These are phyloP conservation scores for Tetrastigma voinierianum DNA, from an alignment of 164 flowering plant genomes.

Conservation along the genomic window DNA sequence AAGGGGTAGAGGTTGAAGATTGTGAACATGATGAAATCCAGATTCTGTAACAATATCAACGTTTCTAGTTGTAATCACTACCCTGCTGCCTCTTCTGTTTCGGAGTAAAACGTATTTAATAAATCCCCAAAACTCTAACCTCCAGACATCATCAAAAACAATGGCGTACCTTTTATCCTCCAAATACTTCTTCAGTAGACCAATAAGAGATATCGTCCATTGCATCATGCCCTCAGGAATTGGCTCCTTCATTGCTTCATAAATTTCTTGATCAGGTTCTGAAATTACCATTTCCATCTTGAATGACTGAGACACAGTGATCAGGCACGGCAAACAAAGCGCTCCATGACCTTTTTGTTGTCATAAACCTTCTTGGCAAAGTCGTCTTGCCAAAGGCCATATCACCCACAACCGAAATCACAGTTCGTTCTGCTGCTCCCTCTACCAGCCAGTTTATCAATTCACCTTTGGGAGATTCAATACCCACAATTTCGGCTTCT, in stretches of 20 bases:
- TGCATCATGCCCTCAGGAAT: not conserved
- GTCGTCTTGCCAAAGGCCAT: conserved; percentile 28
- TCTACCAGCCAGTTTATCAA: not conserved
- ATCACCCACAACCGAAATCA: conserved; percentile 19
- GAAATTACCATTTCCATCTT: conserved; percentile 9
- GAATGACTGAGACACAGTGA: conserved; percentile 17
- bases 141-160: conserved; percentile 13
- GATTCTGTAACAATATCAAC: not conserved
- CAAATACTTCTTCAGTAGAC: no score
- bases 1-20: no score
- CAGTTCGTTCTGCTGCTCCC: not conserved
- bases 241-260: not conserved
- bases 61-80: not conserved
- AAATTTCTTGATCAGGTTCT: not conserved
- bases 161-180: not conserved
- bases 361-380: conserved; percentile 16
- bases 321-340: conserved; percentile 22
- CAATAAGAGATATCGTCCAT: not conserved
- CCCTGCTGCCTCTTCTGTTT: not conserved
- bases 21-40: no score
- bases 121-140: not conserved
- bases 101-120: not conserved
- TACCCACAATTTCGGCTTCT: conserved; percentile 16
- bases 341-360: not conserved
- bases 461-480: not conserved